Conservation (phyloP, 495 filamentous ascomycete genomes). For the Hyaloscypha hepaticicola region DNA sequence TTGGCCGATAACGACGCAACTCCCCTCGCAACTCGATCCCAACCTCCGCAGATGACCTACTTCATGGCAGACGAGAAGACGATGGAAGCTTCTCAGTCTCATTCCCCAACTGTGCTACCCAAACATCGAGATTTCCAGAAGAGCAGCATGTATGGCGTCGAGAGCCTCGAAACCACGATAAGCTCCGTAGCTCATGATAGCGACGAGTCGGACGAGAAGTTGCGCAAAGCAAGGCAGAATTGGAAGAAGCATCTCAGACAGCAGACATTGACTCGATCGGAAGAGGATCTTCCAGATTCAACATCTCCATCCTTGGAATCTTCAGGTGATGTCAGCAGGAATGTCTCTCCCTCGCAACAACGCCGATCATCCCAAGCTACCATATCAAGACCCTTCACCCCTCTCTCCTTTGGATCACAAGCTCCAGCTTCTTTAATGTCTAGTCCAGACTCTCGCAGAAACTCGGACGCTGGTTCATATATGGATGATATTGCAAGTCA, state of each 20-base stretch:
- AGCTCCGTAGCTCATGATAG: conserved; percentile 36
- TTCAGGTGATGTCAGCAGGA: conserved; percentile 25
- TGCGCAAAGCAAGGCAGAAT: conserved; percentile 30
- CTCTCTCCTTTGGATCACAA: conserved; percentile 49
- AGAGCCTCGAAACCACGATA: conserved; percentile 60
- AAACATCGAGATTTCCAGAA: conserved; percentile 28
- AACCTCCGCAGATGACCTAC: conserved; percentile 53
- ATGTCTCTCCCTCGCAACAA: conserved; percentile 33
- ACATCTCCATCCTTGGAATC: conserved; percentile 31
- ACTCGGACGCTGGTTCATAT: conserved; percentile 47
- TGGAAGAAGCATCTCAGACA: conserved; percentile 30
- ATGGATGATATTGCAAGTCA: conserved; percentile 53
- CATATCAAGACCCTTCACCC: conserved; percentile 54
- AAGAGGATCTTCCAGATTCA: conserved; percentile 32
- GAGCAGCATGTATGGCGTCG: conserved; percentile 59
- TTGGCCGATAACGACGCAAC: conserved; percentile 32
- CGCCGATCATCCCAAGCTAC: conserved; percentile 35
- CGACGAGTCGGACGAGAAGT: conserved; percentile 36
- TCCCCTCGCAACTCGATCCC: conserved; percentile 31
- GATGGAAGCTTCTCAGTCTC: conserved; percentile 43
- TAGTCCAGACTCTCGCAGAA: conserved; percentile 48
- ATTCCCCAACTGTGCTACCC: conserved; percentile 35
- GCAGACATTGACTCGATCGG: conserved; percentile 16
- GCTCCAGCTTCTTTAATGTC: conserved; percentile 48
- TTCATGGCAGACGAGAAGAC: conserved; percentile 54